phyloP scores from a whole-genome alignment of 306 rosid species.

The Trifolium repens region DNA sequence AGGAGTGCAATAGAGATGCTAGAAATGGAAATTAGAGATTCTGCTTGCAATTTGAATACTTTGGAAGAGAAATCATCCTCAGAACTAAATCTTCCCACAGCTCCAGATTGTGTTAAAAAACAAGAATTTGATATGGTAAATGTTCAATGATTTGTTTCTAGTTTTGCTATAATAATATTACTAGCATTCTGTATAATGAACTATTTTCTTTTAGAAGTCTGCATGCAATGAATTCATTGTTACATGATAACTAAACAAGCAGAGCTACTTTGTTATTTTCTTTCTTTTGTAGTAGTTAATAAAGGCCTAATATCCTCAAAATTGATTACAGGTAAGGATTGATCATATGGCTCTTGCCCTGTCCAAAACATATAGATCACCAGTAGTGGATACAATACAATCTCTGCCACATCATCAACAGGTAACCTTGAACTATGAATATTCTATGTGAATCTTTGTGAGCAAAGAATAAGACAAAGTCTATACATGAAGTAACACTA shows the following conservation, averaged over 20 bases:
- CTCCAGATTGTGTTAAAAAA: slow-evolving; percentile 42
- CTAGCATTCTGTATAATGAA: too few species aligned
- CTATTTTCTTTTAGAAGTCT: too few species aligned
- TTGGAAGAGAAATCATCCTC: slow-evolving; percentile 48
- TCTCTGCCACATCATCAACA: slow-evolving; percentile 97
- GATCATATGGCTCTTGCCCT: slow-evolving; percentile 86
- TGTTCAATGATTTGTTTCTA: slow-evolving; percentile 18
- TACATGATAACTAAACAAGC: too few species aligned
- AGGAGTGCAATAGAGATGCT: slow-evolving; percentile 87
- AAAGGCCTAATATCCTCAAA: slow-evolving; percentile 29
- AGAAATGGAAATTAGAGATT: slow-evolving; percentile 71
- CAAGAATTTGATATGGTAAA: slow-evolving; percentile 65
- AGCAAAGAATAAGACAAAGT: not conserved
- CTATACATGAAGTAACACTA: not conserved
- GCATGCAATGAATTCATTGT: too few species aligned
- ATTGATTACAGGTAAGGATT: slow-evolving; percentile 72
- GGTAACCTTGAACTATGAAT: slow-evolving; percentile 55
- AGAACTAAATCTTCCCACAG: slow-evolving; percentile 47
- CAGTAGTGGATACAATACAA: slow-evolving; percentile 83
- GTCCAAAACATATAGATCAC: slow-evolving; percentile 84
- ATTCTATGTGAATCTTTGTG: slow-evolving; percentile 1
- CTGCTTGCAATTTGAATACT: slow-evolving; percentile 42
- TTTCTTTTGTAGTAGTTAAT: too few species aligned
- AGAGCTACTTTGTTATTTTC: too few species aligned
- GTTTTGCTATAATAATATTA: not conserved